Base-by-base conservation (phyloP, 108 stramenopile genomes). In the Nitzschia putrida region DNA sequence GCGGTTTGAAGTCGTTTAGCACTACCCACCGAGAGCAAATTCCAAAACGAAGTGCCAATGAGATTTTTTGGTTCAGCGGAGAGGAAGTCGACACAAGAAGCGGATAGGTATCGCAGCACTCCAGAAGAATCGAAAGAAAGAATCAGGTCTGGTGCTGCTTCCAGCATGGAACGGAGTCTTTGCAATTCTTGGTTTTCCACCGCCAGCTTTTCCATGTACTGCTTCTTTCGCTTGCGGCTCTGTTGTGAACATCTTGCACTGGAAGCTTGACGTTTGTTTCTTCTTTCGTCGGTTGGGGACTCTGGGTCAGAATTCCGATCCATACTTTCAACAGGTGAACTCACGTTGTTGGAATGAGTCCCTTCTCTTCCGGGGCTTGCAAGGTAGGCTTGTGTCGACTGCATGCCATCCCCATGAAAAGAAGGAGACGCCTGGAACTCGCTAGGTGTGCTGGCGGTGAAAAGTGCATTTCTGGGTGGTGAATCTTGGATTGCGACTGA, bases 211-310 rank as follows among this genome's bases (percentile, higher is more conserved):
- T 97, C 96, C 57, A 97, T 91, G 60, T 86, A 90, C 66, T 90
- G 86, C 79, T 97, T 97, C 85, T 97, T 97, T 34, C 96, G 88
- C 69, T 95, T 94, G 18, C 96, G 88, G 65, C 87, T 89, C 11
- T 95, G 85, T 61, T 97, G 96, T 0, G 96, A 94, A 8, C 93
- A 95, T 22, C 86, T 84, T 34, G 89, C 74, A 69, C 90, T 93
- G 45, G 92, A 89, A 21, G 92, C 92, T 10, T 89, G 80, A 56
- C 90, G 90, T 24, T 72, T 61, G 42, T 80, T 73, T 60, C 88
- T 90, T 82, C 89, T 93, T 61, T 86, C 86, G 22, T 88, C 87
- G n/a, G n/a, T n/a, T n/a, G n/a, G n/a, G n/a, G n/a, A n/a, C n/a
- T n/a, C n/a, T n/a, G n/a, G n/a, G n/a, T n/a, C n/a, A n/a, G n/a